A percentile compares a stretch with the other conserved stretches of the same genome.
phyloP scores from a whole-genome alignment of 441 rosid genomes.

The Sinapis alba region DNA sequence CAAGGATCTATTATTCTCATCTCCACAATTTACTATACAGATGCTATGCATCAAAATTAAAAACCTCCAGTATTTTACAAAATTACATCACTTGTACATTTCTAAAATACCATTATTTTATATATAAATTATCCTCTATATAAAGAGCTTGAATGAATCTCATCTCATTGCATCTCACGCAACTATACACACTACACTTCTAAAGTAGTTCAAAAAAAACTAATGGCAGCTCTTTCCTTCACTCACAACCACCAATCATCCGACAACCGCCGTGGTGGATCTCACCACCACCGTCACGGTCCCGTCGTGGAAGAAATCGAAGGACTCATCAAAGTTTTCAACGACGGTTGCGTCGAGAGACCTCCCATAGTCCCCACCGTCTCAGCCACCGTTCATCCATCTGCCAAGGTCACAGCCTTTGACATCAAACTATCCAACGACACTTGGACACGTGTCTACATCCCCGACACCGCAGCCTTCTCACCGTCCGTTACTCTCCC shows the following conservation, averaged over 20 bases:
- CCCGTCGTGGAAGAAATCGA: conserved; percentile 65
- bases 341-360: conserved; percentile 74
- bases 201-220: background rate
- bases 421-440: conserved; percentile 50
- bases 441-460: conserved; percentile 45
- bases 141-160: conserved; percentile 33
- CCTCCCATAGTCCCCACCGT: conserved; percentile 60
- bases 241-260: conserved; percentile 47
- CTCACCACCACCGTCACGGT: conserved; percentile 47
- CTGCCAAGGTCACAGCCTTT: conserved; percentile 48
- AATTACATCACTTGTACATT: background rate
- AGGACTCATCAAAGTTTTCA: conserved; percentile 69
- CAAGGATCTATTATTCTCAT: conserved; percentile 20
- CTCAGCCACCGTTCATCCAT: conserved; percentile 43
- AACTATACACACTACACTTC: conserved; percentile 9
- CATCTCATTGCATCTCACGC: conserved; percentile 19
- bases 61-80: background rate
- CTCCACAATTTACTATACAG: background rate
- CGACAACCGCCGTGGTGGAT: conserved; percentile 38
- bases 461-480: conserved; percentile 39
- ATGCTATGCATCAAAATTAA: too few relatives aligned
- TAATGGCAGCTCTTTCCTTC: conserved; percentile 58
- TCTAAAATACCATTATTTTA: background rate
- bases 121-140: conserved; percentile 39
- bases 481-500: conserved; percentile 47